Evolutionary conservation across 2,329 filamentous ascomycete genomes (phyloP), one percentile per base, ranked within the genome.

Genomic region (Curvularia eragrostidis): DNA sequence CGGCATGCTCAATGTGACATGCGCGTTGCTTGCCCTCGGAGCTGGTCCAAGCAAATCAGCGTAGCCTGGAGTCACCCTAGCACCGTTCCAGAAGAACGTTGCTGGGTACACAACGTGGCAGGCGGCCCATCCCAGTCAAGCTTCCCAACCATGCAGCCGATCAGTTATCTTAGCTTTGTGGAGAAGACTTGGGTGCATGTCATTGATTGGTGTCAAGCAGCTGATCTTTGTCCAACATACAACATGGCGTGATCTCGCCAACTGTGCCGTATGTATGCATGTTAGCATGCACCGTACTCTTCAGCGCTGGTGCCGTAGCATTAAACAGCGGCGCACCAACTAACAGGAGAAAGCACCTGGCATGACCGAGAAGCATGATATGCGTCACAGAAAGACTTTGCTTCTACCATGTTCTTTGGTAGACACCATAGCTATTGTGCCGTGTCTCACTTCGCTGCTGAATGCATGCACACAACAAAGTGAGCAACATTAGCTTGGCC

Each of bases 51-150:
- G 61, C 56, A 61, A 47, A 69, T 63, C 59, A 58, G 39, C 30
- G 43, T 48, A 59, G 53, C 44, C 59, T 62, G 47, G 64, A 42
- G 36, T 39, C 48, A 57, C 56, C 62, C 50, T 61, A 47, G 51
- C 43, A 48, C 52, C 54, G 59, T 71, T 71, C 69, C 63, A 69
- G 70, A 72, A 73, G 62, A 59, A 59, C 49, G 44, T 30, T 54
- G 51, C 32, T 49, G 46, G 28, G 32, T 30, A 30, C 28, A 30
- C 46, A 53, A 59, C 41, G 62, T 60, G 59, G 55, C 34, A 50
- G 13, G 62, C 62, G 54, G 59, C 43, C 59, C 34, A 48, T 54
- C 43, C 42, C 48, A 38, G 59, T 58, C 59, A 63, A 65, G 61
- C 46, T 53, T 21, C 30, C 46, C 26, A 55, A 55, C 26, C 39